phyloP scores from a whole-genome alignment of 1,284 basidiomycete genomes.

The Porogramme epimiltina region DNA sequence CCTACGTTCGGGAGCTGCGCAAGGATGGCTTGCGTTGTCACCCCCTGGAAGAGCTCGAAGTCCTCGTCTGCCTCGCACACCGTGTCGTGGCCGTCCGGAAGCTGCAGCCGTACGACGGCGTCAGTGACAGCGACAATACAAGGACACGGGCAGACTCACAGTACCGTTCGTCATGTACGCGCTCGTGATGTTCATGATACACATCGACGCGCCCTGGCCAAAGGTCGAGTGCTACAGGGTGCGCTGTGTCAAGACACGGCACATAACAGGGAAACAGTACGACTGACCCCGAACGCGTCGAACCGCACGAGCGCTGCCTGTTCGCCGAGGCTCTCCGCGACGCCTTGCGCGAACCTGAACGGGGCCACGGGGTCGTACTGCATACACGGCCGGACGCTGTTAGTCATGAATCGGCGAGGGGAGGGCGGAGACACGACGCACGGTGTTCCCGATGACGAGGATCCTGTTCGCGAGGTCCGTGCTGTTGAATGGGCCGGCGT shows the following conservation, averaged over 20 bases:
- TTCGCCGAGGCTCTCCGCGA: conserved; percentile 17
- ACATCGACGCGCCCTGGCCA: neutral
- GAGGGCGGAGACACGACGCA: neutral
- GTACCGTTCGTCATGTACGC: conserved; percentile 3
- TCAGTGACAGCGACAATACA: neutral
- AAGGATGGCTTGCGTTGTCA: too few species aligned
- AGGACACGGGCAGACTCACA: neutral
- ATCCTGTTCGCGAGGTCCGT: conserved; percentile 20
- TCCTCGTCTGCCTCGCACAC: conserved; percentile 7
- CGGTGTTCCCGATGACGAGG: conserved; percentile 23
- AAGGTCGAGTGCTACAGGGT: neutral
- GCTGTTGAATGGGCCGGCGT: conserved; percentile 25
- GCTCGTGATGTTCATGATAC: neutral
- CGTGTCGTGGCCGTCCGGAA: neutral
- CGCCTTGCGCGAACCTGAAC: conserved; percentile 12
- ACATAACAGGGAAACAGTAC: neutral
- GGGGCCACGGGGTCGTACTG: conserved; percentile 24
- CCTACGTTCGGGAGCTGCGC: too few species aligned
- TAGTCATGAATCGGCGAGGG: too few species aligned
- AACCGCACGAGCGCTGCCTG: conserved; percentile 18
- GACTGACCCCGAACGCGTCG: conserved; percentile 21
- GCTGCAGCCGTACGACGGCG: neutral
- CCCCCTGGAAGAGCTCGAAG: conserved; percentile 8
- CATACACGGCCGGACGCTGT: too few species aligned
- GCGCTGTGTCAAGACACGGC: too few species aligned